Percentiles rank a stretch among this genome's conserved stretches.
Conservation (phyloP, 768 basidiomycete genomes). For the Roridomyces roridus region DNA sequence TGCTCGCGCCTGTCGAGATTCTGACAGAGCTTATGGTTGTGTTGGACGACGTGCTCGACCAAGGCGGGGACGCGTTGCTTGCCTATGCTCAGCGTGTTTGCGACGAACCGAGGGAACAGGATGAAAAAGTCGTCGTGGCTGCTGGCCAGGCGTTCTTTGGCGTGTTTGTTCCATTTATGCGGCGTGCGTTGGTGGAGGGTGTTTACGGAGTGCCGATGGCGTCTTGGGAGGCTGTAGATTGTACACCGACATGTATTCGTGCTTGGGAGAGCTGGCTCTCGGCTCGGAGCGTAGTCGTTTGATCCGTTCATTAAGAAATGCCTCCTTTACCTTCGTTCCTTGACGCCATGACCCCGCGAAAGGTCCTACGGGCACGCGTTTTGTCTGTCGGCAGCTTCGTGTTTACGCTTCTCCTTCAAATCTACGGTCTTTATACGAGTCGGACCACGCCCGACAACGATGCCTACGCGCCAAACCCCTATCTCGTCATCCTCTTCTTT, state of each 20-base stretch:
- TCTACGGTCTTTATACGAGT: background rate
- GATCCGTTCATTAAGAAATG: background rate
- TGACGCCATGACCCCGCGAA: constrained; percentile 1
- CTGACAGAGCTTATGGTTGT: constrained; percentile 50
- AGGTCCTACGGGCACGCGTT: constrained; percentile 6
- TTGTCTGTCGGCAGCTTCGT: background rate
- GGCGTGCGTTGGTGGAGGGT: constrained; percentile 74
- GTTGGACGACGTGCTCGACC: constrained; percentile 59
- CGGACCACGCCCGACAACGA: background rate
- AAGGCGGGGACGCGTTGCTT: constrained; percentile 52
- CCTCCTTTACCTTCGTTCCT: background rate
- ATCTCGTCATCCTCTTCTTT: constrained; percentile 11
- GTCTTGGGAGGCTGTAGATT: constrained; percentile 31
- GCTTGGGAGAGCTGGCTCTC: constrained; percentile 41
- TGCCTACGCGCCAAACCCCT: constrained; percentile 14
- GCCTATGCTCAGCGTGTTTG: constrained; percentile 43
- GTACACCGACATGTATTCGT: constrained; percentile 26
- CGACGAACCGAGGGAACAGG: constrained; percentile 32
- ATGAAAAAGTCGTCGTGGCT: constrained; percentile 45
- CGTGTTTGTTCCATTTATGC: constrained; percentile 73
- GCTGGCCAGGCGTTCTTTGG: constrained; percentile 63
- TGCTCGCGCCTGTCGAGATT: constrained; percentile 76
- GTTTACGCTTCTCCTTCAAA: background rate
- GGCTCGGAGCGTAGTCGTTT: background rate
- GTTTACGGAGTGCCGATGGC: constrained; percentile 59